Base-by-base conservation (phyloP, 192 early-diverging fungal genomes). In the Umbelopsis ramanniana region DNA sequence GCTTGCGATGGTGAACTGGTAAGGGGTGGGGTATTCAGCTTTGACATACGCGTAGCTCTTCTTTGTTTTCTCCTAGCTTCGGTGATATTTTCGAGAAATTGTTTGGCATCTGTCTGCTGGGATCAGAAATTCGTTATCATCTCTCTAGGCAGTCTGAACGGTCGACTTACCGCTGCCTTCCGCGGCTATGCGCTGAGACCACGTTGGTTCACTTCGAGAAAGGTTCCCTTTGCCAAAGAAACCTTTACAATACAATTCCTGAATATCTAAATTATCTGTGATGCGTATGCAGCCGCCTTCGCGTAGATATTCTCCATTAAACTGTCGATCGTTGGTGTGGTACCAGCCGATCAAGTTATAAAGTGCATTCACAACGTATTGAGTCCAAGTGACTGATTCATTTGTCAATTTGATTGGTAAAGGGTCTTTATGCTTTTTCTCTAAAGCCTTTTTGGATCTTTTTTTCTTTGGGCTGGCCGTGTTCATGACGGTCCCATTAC, bases 201-300 rank as follows among this genome's bases (percentile, higher is more conserved):
- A 96, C 5, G 92, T 94, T 2, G 93, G 84, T 23, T 94, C 87
- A 40, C 94, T 90, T 21, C 95, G 77, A 21, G 94, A 95, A 22
- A 96, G 72, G 15, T 63, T 69, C 52, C 79, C 79, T 55, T 81
- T 81, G 12, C 79, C 79, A 77, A 81, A 81, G 54, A 74, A 76
- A 3, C 79, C 79, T 54, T 66, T 48, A 40, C 47, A 63, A n/a
- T 29, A 63, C 35, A 63, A 35, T 33, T 63, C 57, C 35, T 63
- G 57, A 11, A 63, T 63, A 37, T 17, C 2, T 3, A 12, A 29
- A 14, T 37, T 26, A 8, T 63, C 57, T 37, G 24, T 37, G 26
- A 63, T 63, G 24, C 57, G 19, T 38, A 63, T 26, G 2, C 12
- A 63, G 3, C 57, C 35, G 11, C 57, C 33, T 19, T 37, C 29